These are phyloP conservation scores for Silene coronaria DNA, from an alignment of 179 eudicot species.

Conservation along the genomic window DNA sequence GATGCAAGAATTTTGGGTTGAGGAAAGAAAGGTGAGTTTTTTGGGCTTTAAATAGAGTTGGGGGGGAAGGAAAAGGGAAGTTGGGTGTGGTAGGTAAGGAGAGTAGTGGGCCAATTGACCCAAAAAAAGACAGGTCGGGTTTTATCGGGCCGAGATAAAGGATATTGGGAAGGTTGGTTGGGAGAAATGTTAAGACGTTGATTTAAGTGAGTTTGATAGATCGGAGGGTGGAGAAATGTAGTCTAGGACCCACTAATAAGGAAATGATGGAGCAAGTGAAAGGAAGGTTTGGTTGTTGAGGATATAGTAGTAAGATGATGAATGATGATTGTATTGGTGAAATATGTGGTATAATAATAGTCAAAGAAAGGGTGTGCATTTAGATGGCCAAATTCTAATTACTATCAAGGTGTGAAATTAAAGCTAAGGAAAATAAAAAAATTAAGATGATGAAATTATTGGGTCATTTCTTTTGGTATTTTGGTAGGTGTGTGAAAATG, in stretches of 20 bases:
- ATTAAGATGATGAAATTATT: background rate
- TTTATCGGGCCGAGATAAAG: background rate
- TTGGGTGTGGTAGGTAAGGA: constrained; percentile 39
- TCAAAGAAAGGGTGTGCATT: background rate
- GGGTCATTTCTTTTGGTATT: background rate
- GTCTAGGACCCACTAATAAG: constrained; percentile 13
- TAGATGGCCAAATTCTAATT: background rate
- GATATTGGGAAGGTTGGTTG: constrained; percentile 22
- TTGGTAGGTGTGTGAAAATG: constrained; percentile 2
- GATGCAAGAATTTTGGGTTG: background rate
- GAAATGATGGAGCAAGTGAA: constrained; percentile 25
- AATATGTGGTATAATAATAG: background rate
- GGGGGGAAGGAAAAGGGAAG: background rate
- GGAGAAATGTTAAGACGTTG: constrained; percentile 12
- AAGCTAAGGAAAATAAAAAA: background rate
- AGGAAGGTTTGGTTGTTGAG: constrained; percentile 8
- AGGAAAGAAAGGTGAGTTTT: background rate
- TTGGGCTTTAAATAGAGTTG: constrained; percentile 11
- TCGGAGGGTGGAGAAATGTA: constrained; percentile 18
- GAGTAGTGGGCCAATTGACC: constrained; percentile 33
- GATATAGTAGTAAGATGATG: background rate
- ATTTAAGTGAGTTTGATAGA: background rate
- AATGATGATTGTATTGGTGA: background rate
- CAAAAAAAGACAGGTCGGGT: constrained; percentile 10
- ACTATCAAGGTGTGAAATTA: background rate